phyloP scores from a whole-genome alignment of 163 green algal genomes.

The Smithsoniella earleae region DNA sequence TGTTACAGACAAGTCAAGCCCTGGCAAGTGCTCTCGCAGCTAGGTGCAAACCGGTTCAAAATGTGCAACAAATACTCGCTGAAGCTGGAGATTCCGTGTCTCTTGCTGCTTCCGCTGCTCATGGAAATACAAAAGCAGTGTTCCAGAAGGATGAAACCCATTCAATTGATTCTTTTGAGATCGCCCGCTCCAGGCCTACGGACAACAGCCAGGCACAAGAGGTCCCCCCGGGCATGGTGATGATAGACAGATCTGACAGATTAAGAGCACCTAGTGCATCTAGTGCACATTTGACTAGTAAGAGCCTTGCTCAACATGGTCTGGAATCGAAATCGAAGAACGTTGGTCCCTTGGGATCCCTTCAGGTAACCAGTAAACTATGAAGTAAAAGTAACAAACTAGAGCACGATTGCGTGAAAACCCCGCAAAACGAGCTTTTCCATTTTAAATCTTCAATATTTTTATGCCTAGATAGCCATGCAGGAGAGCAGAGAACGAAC shows the following conservation, averaged over 20 bases:
- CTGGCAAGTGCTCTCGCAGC: not conserved
- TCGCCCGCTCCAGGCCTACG: no score
- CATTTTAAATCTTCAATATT: not conserved
- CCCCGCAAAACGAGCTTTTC: no score
- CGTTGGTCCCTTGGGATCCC: no score
- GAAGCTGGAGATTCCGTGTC: not conserved
- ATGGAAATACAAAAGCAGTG: not conserved
- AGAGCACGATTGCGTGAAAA: no score
- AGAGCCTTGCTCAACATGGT: no score
- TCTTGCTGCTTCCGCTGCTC: not conserved
- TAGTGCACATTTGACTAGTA: no score
- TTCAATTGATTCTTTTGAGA: no score
- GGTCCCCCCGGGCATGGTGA: not conserved
- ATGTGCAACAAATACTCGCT: not conserved
- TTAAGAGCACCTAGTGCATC: no score
- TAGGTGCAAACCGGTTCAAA: not conserved
- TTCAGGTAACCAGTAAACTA: no score
- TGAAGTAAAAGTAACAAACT: no score
- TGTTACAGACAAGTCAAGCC: not conserved
- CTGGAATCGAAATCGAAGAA: not conserved
- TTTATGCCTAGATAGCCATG: not conserved
- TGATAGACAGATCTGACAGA: not conserved
- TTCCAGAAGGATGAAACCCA: not conserved
- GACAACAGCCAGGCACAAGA: not conserved
- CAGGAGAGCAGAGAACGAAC: not conserved